Base-by-base conservation (phyloP, 805 yeast species). In the Metschnikowia lachancei region DNA sequence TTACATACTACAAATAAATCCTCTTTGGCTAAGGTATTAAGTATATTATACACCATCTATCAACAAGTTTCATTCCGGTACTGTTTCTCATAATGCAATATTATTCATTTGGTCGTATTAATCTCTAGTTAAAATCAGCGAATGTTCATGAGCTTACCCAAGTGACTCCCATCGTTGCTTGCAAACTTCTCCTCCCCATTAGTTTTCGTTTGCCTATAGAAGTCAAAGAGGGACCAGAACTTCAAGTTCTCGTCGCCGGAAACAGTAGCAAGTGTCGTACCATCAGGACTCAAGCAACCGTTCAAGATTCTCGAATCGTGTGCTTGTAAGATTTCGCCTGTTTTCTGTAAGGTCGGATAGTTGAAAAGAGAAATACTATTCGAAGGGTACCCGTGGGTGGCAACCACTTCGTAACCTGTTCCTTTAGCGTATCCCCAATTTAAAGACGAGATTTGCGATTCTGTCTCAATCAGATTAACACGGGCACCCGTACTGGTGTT, bases 161-260 rank as follows among this genome's bases (percentile, higher is more conserved):
- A 57, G 42, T 59, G 54, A 44, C 54, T 53, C 16, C 56, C 53
- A 39, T 51, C 52, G 31, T 54, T 58, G 28, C 54, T 47, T 12
- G 52, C 55, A 37, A 56, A 47, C 28, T 53, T 59, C 41, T 50
- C 53, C 18, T 50, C 50, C 12, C 46, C 50, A 4, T 55, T 65
- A 30, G 59, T 51, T 31, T 58, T 54, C 22, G 56, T 50, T 12
- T 58, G 47, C 52, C 65, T 67, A 52, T 59, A 59, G 50, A 64
- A 49, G 58, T 92, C 97, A 65, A 90, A 92, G 18, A 94, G 75
- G 54, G 87, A 85, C 91, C 95, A 94, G 68, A 94, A 94, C 68
- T 94, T 92, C 61, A 94, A 76, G 67, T 90, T 92, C 64, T 94
- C 99, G 66, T 94, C 98, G 11, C 96, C 95, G 2, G 97, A 95